Evolutionary conservation across 176 grass and related monocot species (phyloP).

Genomic region (Aegilops bicornis): DNA sequence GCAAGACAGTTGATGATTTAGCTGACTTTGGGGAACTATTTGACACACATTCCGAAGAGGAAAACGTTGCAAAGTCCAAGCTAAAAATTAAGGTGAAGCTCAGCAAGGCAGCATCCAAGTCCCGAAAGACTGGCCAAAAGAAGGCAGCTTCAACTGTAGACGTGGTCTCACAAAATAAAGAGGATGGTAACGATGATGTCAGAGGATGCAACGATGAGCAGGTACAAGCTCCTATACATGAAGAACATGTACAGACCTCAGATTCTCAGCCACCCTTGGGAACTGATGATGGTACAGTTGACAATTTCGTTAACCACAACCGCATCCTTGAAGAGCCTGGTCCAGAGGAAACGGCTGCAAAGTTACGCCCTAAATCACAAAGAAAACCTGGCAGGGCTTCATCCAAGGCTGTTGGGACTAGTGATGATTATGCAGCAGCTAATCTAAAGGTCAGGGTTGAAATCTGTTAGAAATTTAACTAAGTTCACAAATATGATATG

Average conservation of each 20-base stretch:
- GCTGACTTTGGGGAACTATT: slow-evolving; percentile 27
- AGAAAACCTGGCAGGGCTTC: slow-evolving; percentile 2
- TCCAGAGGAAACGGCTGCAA: slow-evolving; percentile 22
- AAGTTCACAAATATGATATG: neutral
- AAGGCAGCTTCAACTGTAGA: neutral
- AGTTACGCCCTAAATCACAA: slow-evolving; percentile 3
- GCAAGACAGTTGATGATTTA: slow-evolving; percentile 33
- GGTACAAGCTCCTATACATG: neutral
- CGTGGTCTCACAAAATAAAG: neutral
- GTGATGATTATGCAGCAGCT: neutral
- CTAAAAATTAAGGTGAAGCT: slow-evolving; percentile 19
- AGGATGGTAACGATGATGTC: slow-evolving; percentile 7
- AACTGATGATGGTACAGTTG: neutral
- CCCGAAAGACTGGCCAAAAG: slow-evolving; percentile 28
- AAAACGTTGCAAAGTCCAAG: slow-evolving; percentile 33
- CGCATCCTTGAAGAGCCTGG: slow-evolving; percentile 6
- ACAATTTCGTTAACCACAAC: neutral
- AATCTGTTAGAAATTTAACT: neutral
- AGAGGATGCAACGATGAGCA: neutral
- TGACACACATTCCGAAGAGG: slow-evolving; percentile 25
- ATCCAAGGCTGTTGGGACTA: slow-evolving; percentile 9
- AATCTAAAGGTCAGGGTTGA: neutral
- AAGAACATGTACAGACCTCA: slow-evolving; percentile 5
- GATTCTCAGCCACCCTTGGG: slow-evolving; percentile 26
- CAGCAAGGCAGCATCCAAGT: slow-evolving; percentile 17